These are phyloP conservation scores for Colletotrichum sp. DNA, from an alignment of 2,329 filamentous ascomycete species.

Conservation along the genomic window DNA sequence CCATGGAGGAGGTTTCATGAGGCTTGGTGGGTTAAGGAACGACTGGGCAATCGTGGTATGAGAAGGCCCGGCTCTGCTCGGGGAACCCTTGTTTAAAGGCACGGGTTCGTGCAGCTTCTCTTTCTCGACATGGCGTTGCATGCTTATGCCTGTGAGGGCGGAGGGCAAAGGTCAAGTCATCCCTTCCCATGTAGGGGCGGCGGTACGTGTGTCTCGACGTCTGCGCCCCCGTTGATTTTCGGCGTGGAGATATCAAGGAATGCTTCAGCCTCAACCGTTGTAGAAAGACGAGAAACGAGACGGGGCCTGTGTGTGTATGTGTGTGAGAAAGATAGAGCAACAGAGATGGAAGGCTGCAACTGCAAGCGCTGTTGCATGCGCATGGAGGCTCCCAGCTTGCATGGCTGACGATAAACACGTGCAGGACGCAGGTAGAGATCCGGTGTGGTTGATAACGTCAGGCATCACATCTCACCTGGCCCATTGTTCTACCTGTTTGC, in stretches of 20 bases:
- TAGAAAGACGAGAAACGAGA: not conserved
- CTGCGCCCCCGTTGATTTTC: not conserved
- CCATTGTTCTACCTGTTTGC: slow-evolving; percentile 1
- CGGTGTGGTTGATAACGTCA: not conserved
- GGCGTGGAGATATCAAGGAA: not conserved
- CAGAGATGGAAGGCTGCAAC: not conserved
- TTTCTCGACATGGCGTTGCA: not conserved
- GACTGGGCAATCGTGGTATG: not conserved
- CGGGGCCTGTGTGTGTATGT: not conserved
- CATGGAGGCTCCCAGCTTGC: not conserved
- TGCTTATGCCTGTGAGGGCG: not conserved
- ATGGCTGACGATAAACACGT: not conserved
- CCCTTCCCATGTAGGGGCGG: not conserved
- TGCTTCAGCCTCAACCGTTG: not conserved
- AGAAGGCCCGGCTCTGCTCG: not conserved
- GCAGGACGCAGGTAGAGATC: not conserved
- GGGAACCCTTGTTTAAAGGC: not conserved
- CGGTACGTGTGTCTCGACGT: not conserved
- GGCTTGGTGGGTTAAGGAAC: not conserved
- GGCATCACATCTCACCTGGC: not conserved
- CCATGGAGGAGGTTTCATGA: not conserved
- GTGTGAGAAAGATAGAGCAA: not conserved
- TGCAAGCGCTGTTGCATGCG: not conserved
- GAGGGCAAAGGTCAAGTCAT: not conserved
- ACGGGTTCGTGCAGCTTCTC: not conserved